Base-by-base conservation (phyloP, 768 basidiomycete genomes). In the Hemileccinum rubropunctum region DNA sequence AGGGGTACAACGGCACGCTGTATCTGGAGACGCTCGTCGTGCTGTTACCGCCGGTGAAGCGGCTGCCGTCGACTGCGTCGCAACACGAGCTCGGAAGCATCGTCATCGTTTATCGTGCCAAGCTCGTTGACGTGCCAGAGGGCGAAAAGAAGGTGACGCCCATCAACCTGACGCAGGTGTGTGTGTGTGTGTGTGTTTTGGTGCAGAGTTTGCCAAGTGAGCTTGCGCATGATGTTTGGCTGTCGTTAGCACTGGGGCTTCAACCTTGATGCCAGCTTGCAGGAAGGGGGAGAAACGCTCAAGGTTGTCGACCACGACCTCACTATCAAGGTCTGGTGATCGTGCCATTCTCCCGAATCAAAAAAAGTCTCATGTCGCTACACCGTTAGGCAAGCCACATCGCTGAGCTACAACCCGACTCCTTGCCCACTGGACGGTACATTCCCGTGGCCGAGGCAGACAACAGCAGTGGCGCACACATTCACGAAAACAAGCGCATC, bases 111-210 rank as follows among this genome's bases (percentile, higher is more conserved):
- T 91, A 91, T 61, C 76, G 88, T 21, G 85, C 86, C 6, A 84
- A 79, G 62, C 66, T 89, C n/a, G 50, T 70, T 17, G 77, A 80
- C 27, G 71, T 69, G 27, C 66, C 65, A 10, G 69, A 68, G 26
- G 50, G 55, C 8, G 38, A 66, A 61, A 58, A 74, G 73, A 52
- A 58, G 57, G 83, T 89, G 5, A 88, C 86, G 4, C 86, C 87
- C 0, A 72, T 89, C 43, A 91, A 91, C 60, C 65, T 89, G 13
- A 88, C 87, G 7, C 86, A 88, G 77, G 86, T 86, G 57, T 33
- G 75, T 52, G 51, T 38, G 3, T 14, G n/a, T 13, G 20, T 4
- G 37, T 17, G 35, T 33, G 8, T 7, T 12, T 12, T 12, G 28
- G 28, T 30, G 28, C 37, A 13, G 32, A 5, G 32, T 6, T 8